Evolutionary conservation across 768 basidiomycete genomes (phyloP).

Genomic region (Sporobolomyces roseus): DNA sequence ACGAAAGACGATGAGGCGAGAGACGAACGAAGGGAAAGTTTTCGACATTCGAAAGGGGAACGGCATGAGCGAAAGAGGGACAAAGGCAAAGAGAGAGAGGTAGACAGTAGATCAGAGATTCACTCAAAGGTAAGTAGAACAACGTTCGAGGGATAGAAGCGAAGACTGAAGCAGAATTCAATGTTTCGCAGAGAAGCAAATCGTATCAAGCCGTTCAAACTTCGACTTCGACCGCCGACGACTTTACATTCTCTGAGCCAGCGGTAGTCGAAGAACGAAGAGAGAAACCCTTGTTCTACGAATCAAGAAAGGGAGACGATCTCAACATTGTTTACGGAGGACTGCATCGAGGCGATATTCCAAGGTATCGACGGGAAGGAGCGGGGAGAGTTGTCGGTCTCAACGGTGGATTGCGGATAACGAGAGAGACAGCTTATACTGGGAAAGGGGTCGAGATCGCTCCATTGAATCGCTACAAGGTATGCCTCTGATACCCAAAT

Average conservation of each 20-base stretch:
- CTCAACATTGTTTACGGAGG: constrained; percentile 36
- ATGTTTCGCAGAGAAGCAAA: constrained; percentile 9
- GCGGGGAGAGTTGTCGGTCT: constrained; percentile 34
- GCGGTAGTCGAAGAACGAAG: not conserved
- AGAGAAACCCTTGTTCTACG: constrained; percentile 34
- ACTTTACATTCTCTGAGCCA: not conserved
- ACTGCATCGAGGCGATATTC: constrained; percentile 36
- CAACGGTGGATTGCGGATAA: constrained; percentile 39
- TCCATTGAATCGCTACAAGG: constrained; percentile 22
- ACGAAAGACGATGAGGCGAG: not conserved
- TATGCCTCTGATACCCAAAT: too few species aligned
- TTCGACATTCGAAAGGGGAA: not conserved
- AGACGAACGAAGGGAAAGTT: not conserved
- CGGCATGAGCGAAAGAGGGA: not conserved
- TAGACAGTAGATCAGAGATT: not conserved
- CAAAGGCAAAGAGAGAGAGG: not conserved
- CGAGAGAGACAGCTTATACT: constrained; percentile 27
- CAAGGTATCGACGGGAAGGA: constrained; percentile 16
- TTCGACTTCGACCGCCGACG: not conserved
- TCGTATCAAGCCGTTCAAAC: constrained; percentile 14
- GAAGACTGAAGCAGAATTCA: not conserved
- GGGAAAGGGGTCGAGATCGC: constrained; percentile 31
- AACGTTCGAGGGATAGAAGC: not conserved
- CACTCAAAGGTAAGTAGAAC: not conserved
- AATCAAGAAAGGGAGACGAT: constrained; percentile 30